These are phyloP conservation scores for Cercospora sesami DNA, from an alignment of 2,329 filamentous ascomycete genomes.

Conservation along the genomic window DNA sequence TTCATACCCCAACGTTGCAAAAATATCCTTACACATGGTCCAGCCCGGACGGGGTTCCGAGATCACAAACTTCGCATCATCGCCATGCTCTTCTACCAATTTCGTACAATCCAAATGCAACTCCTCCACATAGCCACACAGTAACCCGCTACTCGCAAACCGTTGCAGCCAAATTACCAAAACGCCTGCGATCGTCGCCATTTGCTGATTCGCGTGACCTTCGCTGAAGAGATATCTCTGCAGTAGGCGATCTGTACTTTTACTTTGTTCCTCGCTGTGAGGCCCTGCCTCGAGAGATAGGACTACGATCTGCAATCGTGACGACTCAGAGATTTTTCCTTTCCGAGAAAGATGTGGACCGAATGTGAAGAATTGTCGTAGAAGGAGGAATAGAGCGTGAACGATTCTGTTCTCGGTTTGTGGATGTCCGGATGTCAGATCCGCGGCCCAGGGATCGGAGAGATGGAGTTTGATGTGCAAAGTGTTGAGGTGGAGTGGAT, in stretches of 20 bases:
- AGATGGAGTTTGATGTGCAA: slow-evolving; percentile 10
- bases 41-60: neutral
- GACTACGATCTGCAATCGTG: slow-evolving; percentile 1
- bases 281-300: neutral
- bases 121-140: neutral
- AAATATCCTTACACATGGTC: neutral
- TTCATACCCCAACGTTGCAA: slow-evolving; percentile 8
- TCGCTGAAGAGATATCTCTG: neutral
- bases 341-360: slow-evolving; percentile 11
- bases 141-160: slow-evolving; percentile 11
- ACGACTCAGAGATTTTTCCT: neutral
- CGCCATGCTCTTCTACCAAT: neutral
- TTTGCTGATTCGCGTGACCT: neutral
- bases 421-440: neutral
- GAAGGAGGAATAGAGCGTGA: slow-evolving; percentile 1
- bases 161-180: slow-evolving; percentile 11
- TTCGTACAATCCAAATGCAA: neutral
- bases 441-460: neutral
- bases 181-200: slow-evolving; percentile 9
- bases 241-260: neutral
- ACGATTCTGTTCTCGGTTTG: slow-evolving; percentile 11
- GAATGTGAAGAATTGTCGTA: neutral
- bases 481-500: neutral
- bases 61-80: neutral
- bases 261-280: neutral